Percentiles rank a stretch among this genome's conserved stretches.
phyloP scores from a whole-genome alignment of 1,284 basidiomycete species.

The Fomitopsis pinicola region DNA sequence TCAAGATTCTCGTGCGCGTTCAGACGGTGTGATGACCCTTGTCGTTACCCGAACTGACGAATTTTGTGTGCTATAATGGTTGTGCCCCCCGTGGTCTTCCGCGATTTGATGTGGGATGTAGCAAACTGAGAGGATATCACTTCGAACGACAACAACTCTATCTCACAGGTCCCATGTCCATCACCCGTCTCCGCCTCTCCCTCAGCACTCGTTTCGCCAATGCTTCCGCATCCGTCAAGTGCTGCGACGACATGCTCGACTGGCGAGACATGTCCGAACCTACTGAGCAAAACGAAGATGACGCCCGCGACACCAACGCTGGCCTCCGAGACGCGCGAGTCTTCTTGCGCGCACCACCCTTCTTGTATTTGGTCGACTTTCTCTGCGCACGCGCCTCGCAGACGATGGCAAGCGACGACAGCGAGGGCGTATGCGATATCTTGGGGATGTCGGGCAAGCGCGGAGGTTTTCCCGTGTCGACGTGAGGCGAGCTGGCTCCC shows the following conservation, averaged over 20 bases:
- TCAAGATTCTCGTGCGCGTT: too few relatives aligned
- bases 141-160: too few relatives aligned
- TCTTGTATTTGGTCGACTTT: background rate
- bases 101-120: too few relatives aligned
- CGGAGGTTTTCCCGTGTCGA: conserved; percentile 11
- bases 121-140: too few relatives aligned
- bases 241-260: conserved; percentile 19
- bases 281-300: conserved; percentile 30
- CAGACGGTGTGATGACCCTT: too few relatives aligned
- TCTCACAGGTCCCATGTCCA: conserved; percentile 14
- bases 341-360: conserved; percentile 11
- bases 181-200: conserved; percentile 28
- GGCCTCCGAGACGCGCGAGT: conserved; percentile 19
- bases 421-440: conserved; percentile 18
- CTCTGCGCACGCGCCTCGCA: background rate
- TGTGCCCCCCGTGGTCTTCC: too few relatives aligned
- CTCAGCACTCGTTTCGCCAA: conserved; percentile 31
- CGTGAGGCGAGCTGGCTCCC: background rate
- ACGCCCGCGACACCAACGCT: conserved; percentile 19
- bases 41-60: too few relatives aligned
- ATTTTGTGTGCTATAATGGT: too few relatives aligned
- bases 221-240: conserved; percentile 30
- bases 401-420: conserved; percentile 4
- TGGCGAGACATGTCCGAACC: conserved; percentile 30
- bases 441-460: conserved; percentile 18